Evolutionary conservation across 73 alveolate genomes (phyloP).

Genomic region (Tetrahymena borealis): DNA sequence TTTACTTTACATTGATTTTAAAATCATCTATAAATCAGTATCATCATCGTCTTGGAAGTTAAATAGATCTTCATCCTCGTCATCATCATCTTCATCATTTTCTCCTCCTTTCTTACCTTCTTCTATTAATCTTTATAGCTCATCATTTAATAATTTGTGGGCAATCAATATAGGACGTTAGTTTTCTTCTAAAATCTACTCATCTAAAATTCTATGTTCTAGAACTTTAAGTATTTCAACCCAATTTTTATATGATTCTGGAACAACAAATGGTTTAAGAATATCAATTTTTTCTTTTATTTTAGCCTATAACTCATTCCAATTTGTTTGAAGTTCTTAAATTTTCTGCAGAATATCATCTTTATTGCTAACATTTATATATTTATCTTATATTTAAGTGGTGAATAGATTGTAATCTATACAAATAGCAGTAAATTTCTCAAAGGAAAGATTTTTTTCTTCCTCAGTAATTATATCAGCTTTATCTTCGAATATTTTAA

Average conservation of each 20-base stretch:
- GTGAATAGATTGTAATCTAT: slow-evolving; percentile 25
- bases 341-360: slow-evolving; percentile 14
- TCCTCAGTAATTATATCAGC: slow-evolving; percentile 26
- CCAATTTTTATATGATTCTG: slow-evolving; percentile 32
- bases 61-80: background rate
- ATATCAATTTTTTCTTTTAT: slow-evolving; percentile 9
- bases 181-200: background rate
- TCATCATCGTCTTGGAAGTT: background rate
- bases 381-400: background rate
- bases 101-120: slow-evolving; percentile 40
- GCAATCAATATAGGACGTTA: slow-evolving; percentile 31
- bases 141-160: slow-evolving; percentile 25
- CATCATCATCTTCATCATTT: slow-evolving; percentile 22
- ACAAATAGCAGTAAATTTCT: slow-evolving; percentile 26
- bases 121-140: slow-evolving; percentile 9
- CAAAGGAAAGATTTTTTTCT: slow-evolving; percentile 30
- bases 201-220: slow-evolving; percentile 17
- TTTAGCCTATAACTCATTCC: slow-evolving; percentile 4
- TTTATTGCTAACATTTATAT: slow-evolving; percentile 3
- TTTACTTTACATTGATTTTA: background rate
- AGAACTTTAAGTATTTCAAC: slow-evolving; percentile 5
- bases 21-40: background rate
- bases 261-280: slow-evolving; percentile 31
- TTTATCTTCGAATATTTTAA: slow-evolving; percentile 33
- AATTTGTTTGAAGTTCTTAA: background rate